Evolutionary conservation across 768 basidiomycete species (phyloP), one percentile per base, ranked within the genome.

Genomic region (Mycena alexandri): DNA sequence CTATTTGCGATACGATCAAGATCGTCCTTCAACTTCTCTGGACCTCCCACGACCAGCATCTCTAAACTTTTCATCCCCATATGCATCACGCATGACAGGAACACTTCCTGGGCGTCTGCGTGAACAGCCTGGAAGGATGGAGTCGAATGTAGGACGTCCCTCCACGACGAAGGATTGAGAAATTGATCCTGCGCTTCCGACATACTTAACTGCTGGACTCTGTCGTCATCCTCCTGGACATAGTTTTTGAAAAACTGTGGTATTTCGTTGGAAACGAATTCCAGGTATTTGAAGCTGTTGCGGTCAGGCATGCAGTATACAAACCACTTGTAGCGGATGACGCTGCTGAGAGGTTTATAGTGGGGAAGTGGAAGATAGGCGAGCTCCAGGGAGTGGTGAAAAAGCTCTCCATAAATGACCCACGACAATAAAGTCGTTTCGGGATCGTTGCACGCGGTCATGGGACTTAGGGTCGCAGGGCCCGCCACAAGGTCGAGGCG

Each of bases 261-360:
- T 2, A 17, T 24, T 2, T 50, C 34, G 10, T 52, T 8, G 7
- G 42, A 17, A 46, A 2, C 6, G 38, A 67, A 70, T 11, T 19
- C 22, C 61, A 70, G 47, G 53, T 70, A 61, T 10, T 52, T 13
- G 57, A 67, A 67, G n/a, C 56, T 60, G 52, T 67, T 63, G 44
- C 56, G 58, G n/a, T 70, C 65, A 44, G 69, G 69, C 56, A 70
- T 51, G 69, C 69, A 70, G 24, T 63, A 70, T 2, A 65, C 69
- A 24, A 70, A 63, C 69, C 61, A 67, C 47, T 67, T 70, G 69
- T 60, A 64, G 10, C 69, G 50, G 6, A 51, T 60, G 47, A 70
- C 11, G 22, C 61, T 67, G 62, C 69, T 67, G 29, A 70, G 56
- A 6, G 68, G 68, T 57, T 61, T 60, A 25, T 57, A 21, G 3